Evolutionary conservation across 2,329 filamentous ascomycete genomes (phyloP).

Genomic region (Ilyonectria sp.): DNA sequence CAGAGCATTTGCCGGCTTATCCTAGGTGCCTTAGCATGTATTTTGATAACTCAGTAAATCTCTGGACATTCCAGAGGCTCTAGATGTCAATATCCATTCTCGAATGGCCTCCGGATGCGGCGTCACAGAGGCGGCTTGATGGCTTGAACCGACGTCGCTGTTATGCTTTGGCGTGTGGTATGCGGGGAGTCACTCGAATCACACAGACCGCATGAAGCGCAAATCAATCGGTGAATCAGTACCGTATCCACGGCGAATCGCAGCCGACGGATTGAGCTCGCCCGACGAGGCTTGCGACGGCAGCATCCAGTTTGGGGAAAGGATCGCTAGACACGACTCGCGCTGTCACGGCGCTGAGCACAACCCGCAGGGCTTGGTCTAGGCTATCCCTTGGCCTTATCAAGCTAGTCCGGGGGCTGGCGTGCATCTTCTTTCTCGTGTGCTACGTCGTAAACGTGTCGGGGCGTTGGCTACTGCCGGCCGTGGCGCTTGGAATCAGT

Average conservation of each 20-base stretch:
- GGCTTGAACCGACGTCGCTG: too few relatives aligned
- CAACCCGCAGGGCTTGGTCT: conserved; percentile 8
- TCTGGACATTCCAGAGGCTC: too few relatives aligned
- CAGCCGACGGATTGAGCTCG: too few relatives aligned
- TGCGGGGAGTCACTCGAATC: too few relatives aligned
- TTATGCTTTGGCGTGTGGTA: too few relatives aligned
- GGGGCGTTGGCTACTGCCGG: background rate
- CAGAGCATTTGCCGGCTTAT: background rate
- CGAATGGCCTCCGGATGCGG: too few relatives aligned
- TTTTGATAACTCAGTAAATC: too few relatives aligned
- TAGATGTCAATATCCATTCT: too few relatives aligned
- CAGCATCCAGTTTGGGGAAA: background rate
- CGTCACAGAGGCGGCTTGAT: too few relatives aligned
- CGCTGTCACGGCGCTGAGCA: too few relatives aligned
- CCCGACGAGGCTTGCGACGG: background rate
- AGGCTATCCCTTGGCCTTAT: background rate
- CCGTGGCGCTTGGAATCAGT: too few relatives aligned
- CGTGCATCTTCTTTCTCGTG: background rate
- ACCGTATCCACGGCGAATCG: background rate
- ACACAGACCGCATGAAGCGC: background rate
- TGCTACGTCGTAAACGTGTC: background rate
- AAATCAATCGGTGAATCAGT: background rate
- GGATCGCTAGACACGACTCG: conserved; percentile 25
- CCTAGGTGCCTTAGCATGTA: too few relatives aligned
- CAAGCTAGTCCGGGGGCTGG: background rate